These are phyloP conservation scores for Blepharisma undulans DNA, from an alignment of 169 alveolate genomes.

Conservation along the genomic window DNA sequence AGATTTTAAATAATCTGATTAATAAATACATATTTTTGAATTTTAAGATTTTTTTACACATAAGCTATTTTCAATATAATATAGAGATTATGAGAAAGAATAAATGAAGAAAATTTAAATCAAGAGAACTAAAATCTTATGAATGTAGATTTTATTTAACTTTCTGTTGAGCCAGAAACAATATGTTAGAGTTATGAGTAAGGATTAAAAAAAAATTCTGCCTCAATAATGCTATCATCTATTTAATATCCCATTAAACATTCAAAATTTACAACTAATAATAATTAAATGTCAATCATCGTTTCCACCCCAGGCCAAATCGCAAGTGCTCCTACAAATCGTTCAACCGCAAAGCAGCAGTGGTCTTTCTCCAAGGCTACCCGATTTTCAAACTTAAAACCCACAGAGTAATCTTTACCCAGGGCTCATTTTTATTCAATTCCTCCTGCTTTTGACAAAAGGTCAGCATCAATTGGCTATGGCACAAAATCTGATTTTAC, in stretches of 20 bases:
- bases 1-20: background rate
- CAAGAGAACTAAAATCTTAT: background rate
- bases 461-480: constrained; percentile 67
- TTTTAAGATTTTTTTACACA: background rate
- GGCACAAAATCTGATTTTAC: constrained; percentile 63
- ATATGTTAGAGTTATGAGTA: background rate
- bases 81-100: background rate
- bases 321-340: constrained; percentile 50
- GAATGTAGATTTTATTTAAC: background rate
- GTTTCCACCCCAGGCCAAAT: constrained; percentile 55
- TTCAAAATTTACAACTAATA: background rate
- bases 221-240: background rate
- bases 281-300: constrained; percentile 45
- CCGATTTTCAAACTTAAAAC: constrained; percentile 46
- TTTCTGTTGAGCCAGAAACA: background rate
- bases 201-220: background rate
- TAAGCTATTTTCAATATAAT: too few relatives aligned
- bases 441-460: constrained; percentile 51
- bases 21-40: too few relatives aligned
- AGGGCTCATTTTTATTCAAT: constrained; percentile 45
- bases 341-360: constrained; percentile 44
- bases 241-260: background rate
- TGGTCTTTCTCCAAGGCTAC: constrained; percentile 54
- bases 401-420: constrained; percentile 31
- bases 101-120: background rate